Percentiles rank a stretch among this genome's conserved stretches.
Conservation (phyloP, 2,329 filamentous ascomycete genomes). For the Colletotrichum kahawae region DNA sequence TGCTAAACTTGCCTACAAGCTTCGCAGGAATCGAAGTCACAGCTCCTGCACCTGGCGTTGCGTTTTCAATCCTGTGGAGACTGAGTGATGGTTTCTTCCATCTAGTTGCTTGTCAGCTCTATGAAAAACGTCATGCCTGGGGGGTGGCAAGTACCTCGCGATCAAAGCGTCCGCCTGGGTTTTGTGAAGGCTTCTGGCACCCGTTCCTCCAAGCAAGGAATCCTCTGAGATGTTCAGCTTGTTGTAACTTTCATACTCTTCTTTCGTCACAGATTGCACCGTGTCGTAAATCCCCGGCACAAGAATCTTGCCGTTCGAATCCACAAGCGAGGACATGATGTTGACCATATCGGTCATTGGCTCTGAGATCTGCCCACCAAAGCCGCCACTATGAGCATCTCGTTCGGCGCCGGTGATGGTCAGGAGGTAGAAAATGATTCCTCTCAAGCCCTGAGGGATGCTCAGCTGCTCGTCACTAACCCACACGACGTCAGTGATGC, state of each 20-base stretch:
- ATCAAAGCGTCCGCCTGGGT: conserved; percentile 9
- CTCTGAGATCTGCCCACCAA: conserved; percentile 94
- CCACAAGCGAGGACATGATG: conserved; percentile 83
- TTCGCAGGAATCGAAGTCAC: conserved; percentile 99
- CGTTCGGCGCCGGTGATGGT: conserved; percentile 89
- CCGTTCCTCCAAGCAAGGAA: conserved; percentile 88
- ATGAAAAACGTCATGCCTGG: conserved; percentile 63
- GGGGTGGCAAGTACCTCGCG: not conserved
- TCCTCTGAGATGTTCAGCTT: conserved; percentile 95
- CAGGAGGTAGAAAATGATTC: conserved; percentile 96
- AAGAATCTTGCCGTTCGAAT: conserved; percentile 87
- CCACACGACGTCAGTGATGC: conserved; percentile 99
- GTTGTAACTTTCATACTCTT: conserved; percentile 88
- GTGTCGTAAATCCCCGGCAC: conserved; percentile 93
- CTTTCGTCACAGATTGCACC: conserved; percentile 83
- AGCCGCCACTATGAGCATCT: conserved; percentile 95
- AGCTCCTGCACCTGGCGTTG: conserved; percentile 88
- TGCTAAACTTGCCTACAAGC: conserved; percentile 97
- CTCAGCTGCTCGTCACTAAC: conserved; percentile 98
- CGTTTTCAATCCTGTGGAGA: conserved; percentile 92
- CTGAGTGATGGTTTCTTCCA: conserved; percentile 96
- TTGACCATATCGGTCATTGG: conserved; percentile 99
- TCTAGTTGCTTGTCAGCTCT: conserved; percentile 93
- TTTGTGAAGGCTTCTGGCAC: conserved; percentile 74
- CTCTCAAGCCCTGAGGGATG: conserved; percentile 93